phyloP scores from a whole-genome alignment of 176 grass and related monocot species.

The Oryza punctata region DNA sequence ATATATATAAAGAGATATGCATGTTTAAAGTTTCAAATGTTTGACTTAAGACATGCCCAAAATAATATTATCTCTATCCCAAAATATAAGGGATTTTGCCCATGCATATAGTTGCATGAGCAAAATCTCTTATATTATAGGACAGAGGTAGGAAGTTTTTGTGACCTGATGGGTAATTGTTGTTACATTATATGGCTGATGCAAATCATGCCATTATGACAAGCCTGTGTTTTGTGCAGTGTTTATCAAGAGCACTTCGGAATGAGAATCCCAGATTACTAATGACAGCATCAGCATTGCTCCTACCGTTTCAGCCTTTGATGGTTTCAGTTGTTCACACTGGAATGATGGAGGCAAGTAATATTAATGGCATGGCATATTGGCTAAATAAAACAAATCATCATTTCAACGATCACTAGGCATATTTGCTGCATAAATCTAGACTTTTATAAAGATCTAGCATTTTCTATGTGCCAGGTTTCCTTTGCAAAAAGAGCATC shows the following conservation, averaged over 20 bases:
- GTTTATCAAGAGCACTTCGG: constrained; percentile 74
- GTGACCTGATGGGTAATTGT: background rate
- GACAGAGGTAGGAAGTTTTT: no score
- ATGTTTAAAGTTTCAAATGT: background rate
- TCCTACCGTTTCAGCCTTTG: constrained; percentile 88
- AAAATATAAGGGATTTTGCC: no score
- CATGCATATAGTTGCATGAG: no score
- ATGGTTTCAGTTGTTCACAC: constrained; percentile 94
- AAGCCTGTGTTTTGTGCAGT: constrained; percentile 47
- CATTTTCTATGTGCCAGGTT: constrained; percentile 43
- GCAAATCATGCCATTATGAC: background rate
- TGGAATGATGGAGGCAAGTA: constrained; percentile 95
- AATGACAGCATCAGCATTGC: constrained; percentile 75
- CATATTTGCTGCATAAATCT: background rate
- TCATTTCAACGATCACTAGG: background rate
- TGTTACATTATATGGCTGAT: background rate
- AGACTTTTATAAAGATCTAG: background rate
- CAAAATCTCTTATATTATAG: no score
- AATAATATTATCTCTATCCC: no score
- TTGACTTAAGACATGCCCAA: background rate
- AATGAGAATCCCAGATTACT: constrained; percentile 81
- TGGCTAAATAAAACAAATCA: background rate
- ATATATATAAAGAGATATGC: background rate
- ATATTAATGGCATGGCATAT: background rate
- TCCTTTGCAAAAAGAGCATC: constrained; percentile 82